These are phyloP conservation scores for Dactylellina sp. DNA, from an alignment of 2,329 filamentous ascomycete species.

Conservation along the genomic window DNA sequence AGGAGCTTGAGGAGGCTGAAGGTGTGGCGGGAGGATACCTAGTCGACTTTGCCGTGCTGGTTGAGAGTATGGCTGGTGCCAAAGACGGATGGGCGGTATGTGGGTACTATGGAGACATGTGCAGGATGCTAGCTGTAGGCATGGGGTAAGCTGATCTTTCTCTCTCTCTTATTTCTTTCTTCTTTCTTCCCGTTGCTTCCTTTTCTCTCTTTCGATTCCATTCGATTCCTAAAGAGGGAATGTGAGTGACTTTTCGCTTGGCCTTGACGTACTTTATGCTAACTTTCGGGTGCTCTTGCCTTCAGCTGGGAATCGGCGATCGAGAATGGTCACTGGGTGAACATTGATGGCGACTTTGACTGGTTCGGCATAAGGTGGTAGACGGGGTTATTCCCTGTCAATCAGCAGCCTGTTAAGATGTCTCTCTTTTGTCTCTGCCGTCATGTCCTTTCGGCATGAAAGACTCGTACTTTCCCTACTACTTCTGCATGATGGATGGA, in stretches of 20 bases:
- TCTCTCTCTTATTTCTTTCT: background rate
- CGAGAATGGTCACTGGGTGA: constrained; percentile 55
- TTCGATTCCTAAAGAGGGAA: constrained; percentile 1
- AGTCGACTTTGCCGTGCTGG: constrained; percentile 37
- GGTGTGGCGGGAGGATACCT: constrained; percentile 39
- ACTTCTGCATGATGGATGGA: constrained; percentile 2
- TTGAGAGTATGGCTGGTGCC: constrained; percentile 28
- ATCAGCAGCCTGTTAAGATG: constrained; percentile 21
- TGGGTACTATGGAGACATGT: constrained; percentile 50
- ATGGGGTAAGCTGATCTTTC: constrained; percentile 51
- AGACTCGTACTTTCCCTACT: background rate
- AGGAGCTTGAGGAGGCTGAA: constrained; percentile 26
- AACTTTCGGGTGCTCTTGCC: constrained; percentile 6
- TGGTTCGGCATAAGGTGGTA: constrained; percentile 57
- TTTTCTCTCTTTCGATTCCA: constrained; percentile 3
- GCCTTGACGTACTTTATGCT: background rate
- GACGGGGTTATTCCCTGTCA: background rate
- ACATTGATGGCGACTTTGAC: constrained; percentile 56
- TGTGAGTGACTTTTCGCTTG: constrained; percentile 27
- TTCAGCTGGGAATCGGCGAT: constrained; percentile 54
- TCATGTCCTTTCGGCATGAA: constrained; percentile 38
- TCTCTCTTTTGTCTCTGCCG: constrained; percentile 16
- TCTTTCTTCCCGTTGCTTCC: constrained; percentile 10
- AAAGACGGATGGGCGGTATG: constrained; percentile 51
- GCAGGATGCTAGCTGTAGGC: constrained; percentile 51